These are phyloP conservation scores for Scutellaria galericulata DNA, from an alignment of 257 asterid genomes.

Conservation along the genomic window DNA sequence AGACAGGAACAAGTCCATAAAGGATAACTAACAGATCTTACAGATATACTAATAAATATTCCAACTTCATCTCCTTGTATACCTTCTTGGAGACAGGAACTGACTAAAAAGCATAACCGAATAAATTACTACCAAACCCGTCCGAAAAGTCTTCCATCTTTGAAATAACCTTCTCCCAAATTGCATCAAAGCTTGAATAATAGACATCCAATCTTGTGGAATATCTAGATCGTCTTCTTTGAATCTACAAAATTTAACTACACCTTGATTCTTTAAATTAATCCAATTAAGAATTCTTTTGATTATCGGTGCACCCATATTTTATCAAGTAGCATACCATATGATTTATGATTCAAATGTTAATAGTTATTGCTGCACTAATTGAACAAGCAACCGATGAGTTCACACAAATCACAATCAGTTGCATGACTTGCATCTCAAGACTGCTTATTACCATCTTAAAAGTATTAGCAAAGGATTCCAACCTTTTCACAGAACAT, in stretches of 20 bases:
- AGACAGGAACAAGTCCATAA: not conserved
- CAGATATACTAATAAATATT: too few species aligned
- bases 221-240: not conserved
- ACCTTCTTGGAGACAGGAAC: not conserved
- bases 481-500: not conserved
- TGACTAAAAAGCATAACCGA: not conserved
- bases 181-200: not conserved
- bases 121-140: not conserved
- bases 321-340: not conserved
- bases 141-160: not conserved
- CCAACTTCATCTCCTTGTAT: not conserved
- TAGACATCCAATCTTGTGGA: not conserved
- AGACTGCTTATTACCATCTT: not conserved
- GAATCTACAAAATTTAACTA: not conserved
- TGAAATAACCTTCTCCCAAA: not conserved
- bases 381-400: constrained; percentile 6
- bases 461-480: constrained; percentile 15
- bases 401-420: not conserved
- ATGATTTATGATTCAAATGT: not conserved
- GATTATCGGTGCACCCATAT: not conserved
- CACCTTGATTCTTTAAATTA: not conserved
- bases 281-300: not conserved
- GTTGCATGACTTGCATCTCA: not conserved
- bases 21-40: not conserved
- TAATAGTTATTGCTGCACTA: constrained; percentile 15